A percentile compares a stretch with the other conserved stretches of the same genome.
Evolutionary conservation across 805 yeast genomes (phyloP).

Genomic region (Candida verbasci): DNA sequence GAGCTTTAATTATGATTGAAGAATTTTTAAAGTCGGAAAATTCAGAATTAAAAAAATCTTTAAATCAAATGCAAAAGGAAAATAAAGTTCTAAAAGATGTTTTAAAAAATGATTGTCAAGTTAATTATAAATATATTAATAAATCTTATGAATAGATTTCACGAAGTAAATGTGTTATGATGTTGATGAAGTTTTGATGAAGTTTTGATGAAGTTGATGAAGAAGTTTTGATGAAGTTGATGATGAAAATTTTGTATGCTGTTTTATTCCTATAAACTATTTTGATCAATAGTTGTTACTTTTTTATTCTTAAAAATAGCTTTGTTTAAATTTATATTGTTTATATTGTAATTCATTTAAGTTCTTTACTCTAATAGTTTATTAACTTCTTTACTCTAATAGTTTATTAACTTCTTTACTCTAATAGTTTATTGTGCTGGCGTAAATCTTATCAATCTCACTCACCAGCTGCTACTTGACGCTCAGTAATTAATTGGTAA

Average conservation of each 20-base stretch:
- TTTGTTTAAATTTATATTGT: too few species aligned
- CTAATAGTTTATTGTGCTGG: too few species aligned
- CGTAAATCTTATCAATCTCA: too few species aligned
- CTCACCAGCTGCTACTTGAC: too few species aligned
- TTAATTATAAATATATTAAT: slow-evolving; percentile 6
- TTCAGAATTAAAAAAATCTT: slow-evolving; percentile 6
- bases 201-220: neutral
- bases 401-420: too few species aligned
- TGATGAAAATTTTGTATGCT: neutral
- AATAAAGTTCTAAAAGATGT: slow-evolving; percentile 6
- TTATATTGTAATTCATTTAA: too few species aligned
- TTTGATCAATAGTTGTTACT: too few species aligned
- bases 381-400: too few species aligned
- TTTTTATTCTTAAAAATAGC: too few species aligned
- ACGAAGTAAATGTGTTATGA: neutral
- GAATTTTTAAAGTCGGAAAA: slow-evolving; percentile 8
- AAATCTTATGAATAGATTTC: slow-evolving; percentile 2
- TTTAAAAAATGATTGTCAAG: slow-evolving; percentile 9
- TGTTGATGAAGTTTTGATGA: neutral
- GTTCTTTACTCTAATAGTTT: too few species aligned
- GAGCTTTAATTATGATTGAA: slow-evolving; percentile 9
- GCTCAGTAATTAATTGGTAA: too few species aligned
- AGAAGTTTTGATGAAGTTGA: neutral
- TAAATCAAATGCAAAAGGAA: slow-evolving; percentile 8
- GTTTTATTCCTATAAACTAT: too few species aligned